phyloP scores from a whole-genome alignment of 768 basidiomycete genomes.

The Calocera viscosa region DNA sequence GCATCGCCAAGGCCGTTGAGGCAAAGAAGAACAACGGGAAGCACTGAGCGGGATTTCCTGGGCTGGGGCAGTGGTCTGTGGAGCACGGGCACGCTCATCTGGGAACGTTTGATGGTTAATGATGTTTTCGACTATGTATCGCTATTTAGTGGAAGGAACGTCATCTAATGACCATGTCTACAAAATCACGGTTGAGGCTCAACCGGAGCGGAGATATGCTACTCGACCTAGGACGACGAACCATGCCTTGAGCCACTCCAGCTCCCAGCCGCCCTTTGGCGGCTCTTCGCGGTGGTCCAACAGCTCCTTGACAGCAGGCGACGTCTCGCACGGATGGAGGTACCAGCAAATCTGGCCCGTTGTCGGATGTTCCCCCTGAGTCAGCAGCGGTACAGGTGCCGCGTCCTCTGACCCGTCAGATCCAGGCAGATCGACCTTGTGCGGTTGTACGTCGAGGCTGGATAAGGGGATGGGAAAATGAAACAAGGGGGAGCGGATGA shows the following conservation, averaged over 20 bases:
- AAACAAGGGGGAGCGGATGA: conserved; percentile 50
- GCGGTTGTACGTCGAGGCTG: conserved; percentile 28
- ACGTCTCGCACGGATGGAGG: conserved; percentile 76
- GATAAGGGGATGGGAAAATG: conserved; percentile 22
- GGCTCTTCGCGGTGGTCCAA: conserved; percentile 32
- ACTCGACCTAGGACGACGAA: conserved; percentile 58
- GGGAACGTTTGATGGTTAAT: neutral
- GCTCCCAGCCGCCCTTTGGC: neutral
- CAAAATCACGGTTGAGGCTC: neutral
- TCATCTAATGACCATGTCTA: neutral
- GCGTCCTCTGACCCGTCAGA: conserved; percentile 12
- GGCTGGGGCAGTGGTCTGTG: neutral
- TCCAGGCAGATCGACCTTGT: neutral
- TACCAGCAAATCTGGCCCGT: conserved; percentile 68
- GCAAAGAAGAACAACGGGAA: neutral
- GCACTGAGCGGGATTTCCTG: neutral
- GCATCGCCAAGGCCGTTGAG: neutral
- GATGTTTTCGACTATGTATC: neutral
- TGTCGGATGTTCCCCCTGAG: conserved; percentile 78
- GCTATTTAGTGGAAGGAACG: neutral
- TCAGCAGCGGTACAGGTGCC: conserved; percentile 55
- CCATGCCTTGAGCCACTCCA: conserved; percentile 47
- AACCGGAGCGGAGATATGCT: conserved; percentile 36
- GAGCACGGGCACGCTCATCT: neutral
- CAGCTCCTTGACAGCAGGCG: conserved; percentile 53